These are phyloP conservation scores for Zygotorulaspora danielsina DNA, from an alignment of 805 yeast genomes.

Conservation along the genomic window DNA sequence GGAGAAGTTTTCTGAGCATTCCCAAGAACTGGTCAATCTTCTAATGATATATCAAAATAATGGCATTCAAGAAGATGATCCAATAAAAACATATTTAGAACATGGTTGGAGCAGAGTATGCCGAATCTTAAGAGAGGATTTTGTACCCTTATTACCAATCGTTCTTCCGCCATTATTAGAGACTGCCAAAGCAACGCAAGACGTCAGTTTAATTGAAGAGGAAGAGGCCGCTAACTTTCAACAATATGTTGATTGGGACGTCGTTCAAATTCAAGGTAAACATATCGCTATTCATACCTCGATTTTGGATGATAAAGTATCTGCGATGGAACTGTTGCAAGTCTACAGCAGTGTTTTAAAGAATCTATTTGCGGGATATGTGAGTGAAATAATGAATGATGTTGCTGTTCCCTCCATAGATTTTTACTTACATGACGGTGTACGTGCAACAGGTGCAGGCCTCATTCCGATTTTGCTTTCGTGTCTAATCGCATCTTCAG, in stretches of 20 bases:
- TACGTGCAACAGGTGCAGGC: slow-evolving; percentile 84
- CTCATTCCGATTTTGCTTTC: slow-evolving; percentile 73
- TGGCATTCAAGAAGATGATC: slow-evolving; percentile 66
- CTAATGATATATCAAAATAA: slow-evolving; percentile 68
- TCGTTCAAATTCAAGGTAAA: slow-evolving; percentile 83
- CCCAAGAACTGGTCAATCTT: slow-evolving; percentile 65
- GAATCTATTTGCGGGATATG: slow-evolving; percentile 78
- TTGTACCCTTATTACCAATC: slow-evolving; percentile 73
- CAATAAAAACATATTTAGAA: slow-evolving; percentile 78
- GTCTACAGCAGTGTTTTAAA: slow-evolving; percentile 82
- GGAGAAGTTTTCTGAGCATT: slow-evolving; percentile 75
- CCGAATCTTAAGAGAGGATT: slow-evolving; percentile 76
- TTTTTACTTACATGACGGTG: slow-evolving; percentile 91
- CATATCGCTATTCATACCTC: slow-evolving; percentile 94
- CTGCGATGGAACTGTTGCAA: slow-evolving; percentile 83
- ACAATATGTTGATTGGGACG: slow-evolving; percentile 92
- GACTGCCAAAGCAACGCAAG: slow-evolving; percentile 87
- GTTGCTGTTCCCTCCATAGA: slow-evolving; percentile 85
- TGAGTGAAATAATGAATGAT: slow-evolving; percentile 68
- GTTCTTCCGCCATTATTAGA: slow-evolving; percentile 86
- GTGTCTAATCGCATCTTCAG: slow-evolving; percentile 51
- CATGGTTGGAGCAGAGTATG: slow-evolving; percentile 97
- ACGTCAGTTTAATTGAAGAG: slow-evolving; percentile 78
- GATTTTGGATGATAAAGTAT: slow-evolving; percentile 86
- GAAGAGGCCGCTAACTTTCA: slow-evolving; percentile 83